A percentile compares a stretch with the other conserved stretches of the same genome.
These are phyloP conservation scores for Fusarium sulawesiense DNA, from an alignment of 2,329 filamentous ascomycete genomes.

Conservation along the genomic window DNA sequence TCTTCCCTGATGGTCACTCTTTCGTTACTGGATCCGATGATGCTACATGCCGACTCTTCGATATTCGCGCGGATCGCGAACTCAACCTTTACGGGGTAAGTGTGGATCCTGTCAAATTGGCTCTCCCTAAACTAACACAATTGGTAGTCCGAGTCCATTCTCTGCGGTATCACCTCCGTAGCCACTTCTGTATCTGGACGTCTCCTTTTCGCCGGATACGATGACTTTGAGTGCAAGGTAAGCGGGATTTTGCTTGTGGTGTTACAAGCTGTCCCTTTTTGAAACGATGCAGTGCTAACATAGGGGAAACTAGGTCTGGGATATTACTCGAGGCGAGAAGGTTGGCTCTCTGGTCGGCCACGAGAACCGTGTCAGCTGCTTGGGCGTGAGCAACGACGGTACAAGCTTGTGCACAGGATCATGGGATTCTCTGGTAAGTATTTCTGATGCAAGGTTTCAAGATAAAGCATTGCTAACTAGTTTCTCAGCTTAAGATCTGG, in stretches of 20 bases:
- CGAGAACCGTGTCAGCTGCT: conserved; percentile 98
- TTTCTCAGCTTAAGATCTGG: conserved; percentile 84
- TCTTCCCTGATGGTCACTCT: conserved; percentile 98
- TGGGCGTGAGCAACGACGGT: conserved; percentile 98
- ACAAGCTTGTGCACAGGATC: conserved; percentile 99
- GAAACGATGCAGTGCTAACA: conserved; percentile 15
- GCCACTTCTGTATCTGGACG: conserved; percentile 97
- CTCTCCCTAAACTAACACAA: conserved; percentile 31
- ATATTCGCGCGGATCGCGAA: conserved; percentile 93
- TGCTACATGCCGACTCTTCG: conserved; percentile 95
- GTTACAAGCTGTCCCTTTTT: background rate
- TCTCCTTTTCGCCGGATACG: conserved; percentile 95
- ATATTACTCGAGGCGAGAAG: conserved; percentile 95
- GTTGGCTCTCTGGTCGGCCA: conserved; percentile 96
- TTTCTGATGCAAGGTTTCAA: background rate
- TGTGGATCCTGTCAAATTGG: conserved; percentile 38
- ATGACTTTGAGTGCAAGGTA: conserved; percentile 99
- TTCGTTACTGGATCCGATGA: conserved; percentile 99
- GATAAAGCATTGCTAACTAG: conserved; percentile 34
- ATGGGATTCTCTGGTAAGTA: conserved; percentile 96
- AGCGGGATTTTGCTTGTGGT: conserved; percentile 44
- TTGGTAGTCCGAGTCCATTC: conserved; percentile 88
- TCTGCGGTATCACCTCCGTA: conserved; percentile 98
- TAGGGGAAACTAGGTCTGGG: conserved; percentile 81
- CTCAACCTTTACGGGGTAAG: conserved; percentile 75